Evolutionary conservation across 108 stramenopile species (phyloP).

Genomic region (Discostella stelligeroides): DNA sequence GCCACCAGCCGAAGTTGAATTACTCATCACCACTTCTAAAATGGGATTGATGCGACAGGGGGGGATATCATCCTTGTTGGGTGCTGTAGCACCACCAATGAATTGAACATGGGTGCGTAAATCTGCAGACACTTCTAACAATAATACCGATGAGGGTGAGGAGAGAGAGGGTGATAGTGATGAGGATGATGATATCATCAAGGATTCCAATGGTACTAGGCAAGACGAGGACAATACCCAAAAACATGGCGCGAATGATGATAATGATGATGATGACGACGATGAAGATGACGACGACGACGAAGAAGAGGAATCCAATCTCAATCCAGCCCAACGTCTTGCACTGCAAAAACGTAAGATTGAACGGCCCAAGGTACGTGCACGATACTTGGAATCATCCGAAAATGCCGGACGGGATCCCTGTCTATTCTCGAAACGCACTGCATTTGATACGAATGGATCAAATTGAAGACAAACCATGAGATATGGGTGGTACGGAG

Average conservation of each 20-base stretch:
- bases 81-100: slow-evolving; percentile 57
- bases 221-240: slow-evolving; percentile 22
- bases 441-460: slow-evolving; percentile 90
- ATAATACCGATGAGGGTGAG: background rate
- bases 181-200: slow-evolving; percentile 12
- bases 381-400: slow-evolving; percentile 73
- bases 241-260: slow-evolving; percentile 24
- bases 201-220: slow-evolving; percentile 14
- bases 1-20: slow-evolving; percentile 34
- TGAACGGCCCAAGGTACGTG: slow-evolving; percentile 72
- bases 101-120: slow-evolving; percentile 82
- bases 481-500: slow-evolving; percentile 45
- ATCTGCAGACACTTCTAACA: slow-evolving; percentile 1
- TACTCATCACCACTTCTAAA: slow-evolving; percentile 70
- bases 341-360: slow-evolving; percentile 78
- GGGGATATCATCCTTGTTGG: slow-evolving; percentile 40
- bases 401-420: slow-evolving; percentile 93
- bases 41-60: slow-evolving; percentile 88
- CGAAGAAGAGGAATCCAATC: slow-evolving; percentile 62
- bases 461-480: slow-evolving; percentile 92
- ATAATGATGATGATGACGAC: too few relatives aligned
- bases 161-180: slow-evolving; percentile 16
- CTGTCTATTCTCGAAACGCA: slow-evolving; percentile 85
- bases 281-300: slow-evolving; percentile 18
- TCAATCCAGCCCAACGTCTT: slow-evolving; percentile 80